Percentiles rank a stretch among this genome's conserved stretches.
Conservation (phyloP, 106 monocot genomes). For the Cymbidium sinense region DNA sequence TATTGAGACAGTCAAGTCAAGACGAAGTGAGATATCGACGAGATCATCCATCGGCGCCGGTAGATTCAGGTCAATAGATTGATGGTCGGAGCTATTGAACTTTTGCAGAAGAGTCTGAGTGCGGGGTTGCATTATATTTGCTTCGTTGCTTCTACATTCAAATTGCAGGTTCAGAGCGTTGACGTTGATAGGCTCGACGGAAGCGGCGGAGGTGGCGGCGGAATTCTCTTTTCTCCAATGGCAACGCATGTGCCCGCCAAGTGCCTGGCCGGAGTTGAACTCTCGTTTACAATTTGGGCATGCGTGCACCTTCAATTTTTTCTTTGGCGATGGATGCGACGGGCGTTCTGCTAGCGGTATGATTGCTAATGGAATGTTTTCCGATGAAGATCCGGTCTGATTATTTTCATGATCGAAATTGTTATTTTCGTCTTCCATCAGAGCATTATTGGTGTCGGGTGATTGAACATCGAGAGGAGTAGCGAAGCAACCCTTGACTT, state of each 20-base stretch:
- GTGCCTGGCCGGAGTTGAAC: constrained; percentile 71
- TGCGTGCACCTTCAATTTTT: constrained; percentile 65
- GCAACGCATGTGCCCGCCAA: constrained; percentile 61
- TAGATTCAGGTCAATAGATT: constrained; percentile 43
- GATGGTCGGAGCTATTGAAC: neutral
- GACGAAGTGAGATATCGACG: constrained; percentile 6
- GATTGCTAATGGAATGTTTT: too few species aligned
- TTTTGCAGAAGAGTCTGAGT: constrained; percentile 10
- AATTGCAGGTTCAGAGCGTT: neutral
- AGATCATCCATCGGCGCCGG: constrained; percentile 20
- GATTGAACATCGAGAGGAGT: constrained; percentile 13
- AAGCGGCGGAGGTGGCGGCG: neutral
- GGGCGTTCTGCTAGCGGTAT: neutral
- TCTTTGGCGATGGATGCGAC: constrained; percentile 14
- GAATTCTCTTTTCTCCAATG: constrained; percentile 46
- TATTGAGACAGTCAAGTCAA: constrained; percentile 26
- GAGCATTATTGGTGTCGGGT: neutral
- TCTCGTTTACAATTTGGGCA: constrained; percentile 63
- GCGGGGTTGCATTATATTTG: too few species aligned
- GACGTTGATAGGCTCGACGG: too few species aligned
- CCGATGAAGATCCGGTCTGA: too few species aligned
- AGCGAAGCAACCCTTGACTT: constrained; percentile 70
- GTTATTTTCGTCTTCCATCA: neutral
- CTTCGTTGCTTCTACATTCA: neutral
- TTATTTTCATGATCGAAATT: too few species aligned